Conservation (phyloP, 2,329 filamentous ascomycete genomes). For the Clonostachys rhizophaga region DNA sequence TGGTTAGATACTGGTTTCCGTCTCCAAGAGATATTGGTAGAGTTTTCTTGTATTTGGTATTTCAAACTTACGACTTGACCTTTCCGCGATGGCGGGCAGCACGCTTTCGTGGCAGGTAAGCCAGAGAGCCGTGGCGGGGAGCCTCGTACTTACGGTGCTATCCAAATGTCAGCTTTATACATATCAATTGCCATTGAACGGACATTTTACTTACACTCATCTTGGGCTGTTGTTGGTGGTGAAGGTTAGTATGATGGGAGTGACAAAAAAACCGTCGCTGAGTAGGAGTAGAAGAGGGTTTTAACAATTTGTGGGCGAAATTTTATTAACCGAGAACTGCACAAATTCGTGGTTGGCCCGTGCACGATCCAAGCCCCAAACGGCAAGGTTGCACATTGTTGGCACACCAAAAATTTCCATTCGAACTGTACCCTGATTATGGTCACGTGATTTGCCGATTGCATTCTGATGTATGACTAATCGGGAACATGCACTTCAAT, state of each 20-base stretch:
- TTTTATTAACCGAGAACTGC: background rate
- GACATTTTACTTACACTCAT: constrained; percentile 29
- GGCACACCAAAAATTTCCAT: no score
- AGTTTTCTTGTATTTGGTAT: background rate
- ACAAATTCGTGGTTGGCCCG: constrained; percentile 3
- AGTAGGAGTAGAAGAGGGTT: constrained; percentile 8
- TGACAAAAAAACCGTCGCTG: constrained; percentile 1
- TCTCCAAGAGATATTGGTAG: constrained; percentile 11
- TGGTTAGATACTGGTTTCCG: background rate
- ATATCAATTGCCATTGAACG: constrained; percentile 1
- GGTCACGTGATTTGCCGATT: no score
- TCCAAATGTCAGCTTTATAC: constrained; percentile 8
- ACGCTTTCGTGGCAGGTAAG: constrained; percentile 85
- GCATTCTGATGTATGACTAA: no score
- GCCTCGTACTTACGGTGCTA: constrained; percentile 66
- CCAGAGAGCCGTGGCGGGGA: constrained; percentile 91
- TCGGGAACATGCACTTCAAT: no score
- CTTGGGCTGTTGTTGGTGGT: constrained; percentile 28
- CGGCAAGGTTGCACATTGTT: no score
- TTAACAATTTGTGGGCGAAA: constrained; percentile 5
- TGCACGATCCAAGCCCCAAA: background rate
- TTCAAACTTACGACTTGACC: constrained; percentile 84
- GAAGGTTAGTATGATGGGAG: constrained; percentile 23
- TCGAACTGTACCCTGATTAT: no score
- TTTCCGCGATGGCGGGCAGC: constrained; percentile 92